phyloP scores from a whole-genome alignment of 1,284 basidiomycete species.

The Ganoderma resinaceum region DNA sequence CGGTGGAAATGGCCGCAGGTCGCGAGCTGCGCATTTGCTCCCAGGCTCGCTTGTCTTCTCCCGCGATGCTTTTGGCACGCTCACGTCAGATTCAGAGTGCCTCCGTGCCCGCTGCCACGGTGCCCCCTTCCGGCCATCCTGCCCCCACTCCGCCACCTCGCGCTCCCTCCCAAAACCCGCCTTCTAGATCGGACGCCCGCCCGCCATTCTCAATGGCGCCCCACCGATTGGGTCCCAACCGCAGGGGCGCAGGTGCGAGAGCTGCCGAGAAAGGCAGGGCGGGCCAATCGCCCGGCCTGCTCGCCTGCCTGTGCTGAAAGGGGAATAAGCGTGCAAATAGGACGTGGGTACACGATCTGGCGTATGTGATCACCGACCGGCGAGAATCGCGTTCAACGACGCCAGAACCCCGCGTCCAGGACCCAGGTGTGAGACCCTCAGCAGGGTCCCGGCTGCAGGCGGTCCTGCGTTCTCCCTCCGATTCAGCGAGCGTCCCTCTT shows the following conservation, averaged over 20 bases:
- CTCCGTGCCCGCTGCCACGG: constrained; percentile 5
- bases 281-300: constrained; percentile 26
- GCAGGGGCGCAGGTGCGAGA: background rate
- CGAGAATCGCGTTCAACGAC: constrained; percentile 9
- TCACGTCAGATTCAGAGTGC: constrained; percentile 27
- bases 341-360: constrained; percentile 38
- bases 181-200: background rate
- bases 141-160: background rate
- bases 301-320: constrained; percentile 29
- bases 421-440: background rate
- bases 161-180: background rate
- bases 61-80: constrained; percentile 42
- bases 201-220: background rate
- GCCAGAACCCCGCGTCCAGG: constrained; percentile 4
- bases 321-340: constrained; percentile 41
- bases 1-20: background rate
- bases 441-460: background rate
- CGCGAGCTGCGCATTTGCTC: constrained; percentile 20
- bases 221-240: background rate
- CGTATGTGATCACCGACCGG: constrained; percentile 33
- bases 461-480: constrained; percentile 2
- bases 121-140: background rate
- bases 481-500: background rate
- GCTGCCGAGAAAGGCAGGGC: background rate
- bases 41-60: constrained; percentile 39